Evolutionary conservation across 306 rosid genomes (phyloP).

Genomic region (Cercis canadensis): DNA sequence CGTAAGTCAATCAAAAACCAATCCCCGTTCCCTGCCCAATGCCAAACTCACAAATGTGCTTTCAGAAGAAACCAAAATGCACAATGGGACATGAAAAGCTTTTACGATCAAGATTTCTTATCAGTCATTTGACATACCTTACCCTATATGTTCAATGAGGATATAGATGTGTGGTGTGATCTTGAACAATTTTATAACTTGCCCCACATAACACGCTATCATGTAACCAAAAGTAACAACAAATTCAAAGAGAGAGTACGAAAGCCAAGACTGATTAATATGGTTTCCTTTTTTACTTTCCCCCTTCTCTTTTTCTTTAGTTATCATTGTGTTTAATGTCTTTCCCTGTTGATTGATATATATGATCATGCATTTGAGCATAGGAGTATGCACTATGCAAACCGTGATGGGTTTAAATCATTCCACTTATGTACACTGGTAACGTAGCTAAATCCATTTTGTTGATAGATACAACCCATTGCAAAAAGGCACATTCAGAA

Average conservation of each 20-base stretch:
- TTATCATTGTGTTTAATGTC: slow-evolving; percentile 7
- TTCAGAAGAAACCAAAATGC: neutral
- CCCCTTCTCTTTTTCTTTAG: slow-evolving; percentile 3
- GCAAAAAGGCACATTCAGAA: slow-evolving; percentile 11
- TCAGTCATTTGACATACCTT: slow-evolving; percentile 23
- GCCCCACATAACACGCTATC: slow-evolving; percentile 30
- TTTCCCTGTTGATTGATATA: slow-evolving; percentile 18
- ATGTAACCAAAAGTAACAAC: slow-evolving; percentile 39
- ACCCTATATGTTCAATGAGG: neutral
- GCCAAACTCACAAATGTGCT: neutral
- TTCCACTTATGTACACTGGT: neutral
- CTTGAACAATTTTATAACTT: neutral
- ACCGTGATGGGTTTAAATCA: slow-evolving; percentile 13
- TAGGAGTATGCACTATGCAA: slow-evolving; percentile 3
- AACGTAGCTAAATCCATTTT: neutral
- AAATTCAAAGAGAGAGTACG: slow-evolving; percentile 35
- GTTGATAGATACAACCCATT: neutral
- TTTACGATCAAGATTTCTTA: slow-evolving; percentile 2
- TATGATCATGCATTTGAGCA: neutral
- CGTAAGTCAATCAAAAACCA: too few relatives aligned
- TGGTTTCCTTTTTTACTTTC: slow-evolving; percentile 17
- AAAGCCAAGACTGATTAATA: slow-evolving; percentile 7
- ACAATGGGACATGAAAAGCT: slow-evolving; percentile 25
- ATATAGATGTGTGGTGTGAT: slow-evolving; percentile 4
- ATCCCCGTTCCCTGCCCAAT: too few relatives aligned